Conservation (phyloP, 2,329 filamentous ascomycete genomes). For the Gnomoniopsis smithogilvyi region DNA sequence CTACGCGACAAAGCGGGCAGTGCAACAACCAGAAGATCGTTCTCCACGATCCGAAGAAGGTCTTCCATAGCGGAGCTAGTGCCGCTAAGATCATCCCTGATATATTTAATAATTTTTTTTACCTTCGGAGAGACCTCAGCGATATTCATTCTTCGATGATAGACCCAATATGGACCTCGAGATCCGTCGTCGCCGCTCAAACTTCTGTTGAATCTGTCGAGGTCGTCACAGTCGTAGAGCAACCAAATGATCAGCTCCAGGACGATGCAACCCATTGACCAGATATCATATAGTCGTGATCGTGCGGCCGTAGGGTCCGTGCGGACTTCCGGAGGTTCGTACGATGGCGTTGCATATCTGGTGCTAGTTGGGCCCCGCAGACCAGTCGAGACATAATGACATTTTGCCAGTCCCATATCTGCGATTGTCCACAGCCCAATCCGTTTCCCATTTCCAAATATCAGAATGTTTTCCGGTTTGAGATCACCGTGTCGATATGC, state of each 20-base stretch:
- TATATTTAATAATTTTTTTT: background rate
- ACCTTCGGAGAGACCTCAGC: background rate
- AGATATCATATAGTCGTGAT: background rate
- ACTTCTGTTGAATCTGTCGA: background rate
- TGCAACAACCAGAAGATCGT: background rate
- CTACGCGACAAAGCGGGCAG: background rate
- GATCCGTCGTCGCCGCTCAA: background rate
- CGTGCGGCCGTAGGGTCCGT: background rate
- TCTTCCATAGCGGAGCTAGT: background rate
- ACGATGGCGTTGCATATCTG: background rate
- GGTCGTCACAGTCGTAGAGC: background rate
- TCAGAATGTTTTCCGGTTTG: background rate
- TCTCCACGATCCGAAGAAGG: background rate
- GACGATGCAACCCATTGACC: conserved; percentile 5
- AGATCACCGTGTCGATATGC: conserved; percentile 1
- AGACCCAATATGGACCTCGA: background rate
- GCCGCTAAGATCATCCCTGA: background rate
- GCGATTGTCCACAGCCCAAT: background rate
- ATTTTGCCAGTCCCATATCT: background rate
- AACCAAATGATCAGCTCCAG: conserved; percentile 9
- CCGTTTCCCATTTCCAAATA: background rate
- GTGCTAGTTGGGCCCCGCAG: background rate
- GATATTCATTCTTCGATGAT: background rate
- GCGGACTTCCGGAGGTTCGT: background rate
- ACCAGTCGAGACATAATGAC: background rate